Base-by-base conservation (phyloP, 768 basidiomycete species). In the Candolleomyces aberdarensis region DNA sequence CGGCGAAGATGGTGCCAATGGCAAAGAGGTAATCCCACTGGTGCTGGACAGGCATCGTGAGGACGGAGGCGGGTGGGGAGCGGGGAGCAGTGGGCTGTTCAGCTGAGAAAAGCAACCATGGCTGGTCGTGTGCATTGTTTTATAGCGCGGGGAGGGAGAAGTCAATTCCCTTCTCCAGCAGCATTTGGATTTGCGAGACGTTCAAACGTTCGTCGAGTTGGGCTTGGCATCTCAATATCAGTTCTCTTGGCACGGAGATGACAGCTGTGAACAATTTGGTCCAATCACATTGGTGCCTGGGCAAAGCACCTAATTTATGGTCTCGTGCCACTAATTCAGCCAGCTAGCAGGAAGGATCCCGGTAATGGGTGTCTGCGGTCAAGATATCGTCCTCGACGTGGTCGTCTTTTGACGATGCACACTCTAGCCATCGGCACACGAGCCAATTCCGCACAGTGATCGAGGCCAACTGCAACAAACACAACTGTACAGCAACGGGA, bases 11-110 rank as follows among this genome's bases (percentile, higher is more conserved):
- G 52, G 63, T 63, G 60, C 69, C 70, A 48, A 70, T 70, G 53
- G 70, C 70, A 52, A 71, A 70, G 50, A 71, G 66, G 59, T 70
- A 71, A 39, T 71, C 70, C 70, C 70, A 70, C 59, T 70, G 70
- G 50, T 36, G 36, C 36, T 71, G 70, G 40, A 70, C 57, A 54
- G 68, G 67, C 70, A 69, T 69, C 51, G 51, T 62, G 53, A 32
- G 19, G 43, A 11, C 31, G 20, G 13, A 32, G n/a, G 29, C 15
- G 5, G 39, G 41, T 31, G 4, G 13, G 54, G 36, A 26, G 44
- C 20, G 59, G 59, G 51, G 53, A 49, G 58, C 20, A 44, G 53
- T 56, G 40, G 22, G 54, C 39, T 56, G 40, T 36, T 36, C 36
- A 41, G 40, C 44, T 46, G 44, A 46, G 20, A 56, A 56, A 56